A percentile compares a stretch with the other conserved stretches of the same genome.
Conservation (phyloP, 2,329 filamentous ascomycete genomes). For the Lasiodiplodia sp. region DNA sequence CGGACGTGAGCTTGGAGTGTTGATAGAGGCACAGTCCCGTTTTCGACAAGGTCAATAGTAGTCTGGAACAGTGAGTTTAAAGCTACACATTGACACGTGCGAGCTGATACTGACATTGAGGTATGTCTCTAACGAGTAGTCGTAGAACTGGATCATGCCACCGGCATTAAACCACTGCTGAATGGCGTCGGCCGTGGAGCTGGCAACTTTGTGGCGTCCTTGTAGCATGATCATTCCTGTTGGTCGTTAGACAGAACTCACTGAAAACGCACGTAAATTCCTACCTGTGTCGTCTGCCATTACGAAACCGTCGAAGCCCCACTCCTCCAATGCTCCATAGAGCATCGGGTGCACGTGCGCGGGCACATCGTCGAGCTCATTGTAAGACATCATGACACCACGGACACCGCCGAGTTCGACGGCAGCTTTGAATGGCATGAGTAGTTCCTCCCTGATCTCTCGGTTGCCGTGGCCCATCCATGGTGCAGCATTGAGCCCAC, state of each 20-base stretch:
- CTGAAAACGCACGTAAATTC: too few relatives aligned
- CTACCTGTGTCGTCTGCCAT: constrained; percentile 49
- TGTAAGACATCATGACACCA: constrained; percentile 57
- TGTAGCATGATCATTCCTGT: constrained; percentile 36
- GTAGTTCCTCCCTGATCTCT: constrained; percentile 52
- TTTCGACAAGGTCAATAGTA: constrained; percentile 44
- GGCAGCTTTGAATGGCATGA: constrained; percentile 54
- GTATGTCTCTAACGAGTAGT: constrained; percentile 51
- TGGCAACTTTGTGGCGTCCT: constrained; percentile 48
- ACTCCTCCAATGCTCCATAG: constrained; percentile 49
- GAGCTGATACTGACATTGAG: constrained; percentile 37
- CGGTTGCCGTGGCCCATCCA: constrained; percentile 55
- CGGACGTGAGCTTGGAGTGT: constrained; percentile 48
- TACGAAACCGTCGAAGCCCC: constrained; percentile 53
- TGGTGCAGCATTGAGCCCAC: constrained; percentile 53
- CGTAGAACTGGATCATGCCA: constrained; percentile 57
- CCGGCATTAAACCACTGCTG: constrained; percentile 56
- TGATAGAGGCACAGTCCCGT: constrained; percentile 46
- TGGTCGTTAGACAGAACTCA: too few relatives aligned
- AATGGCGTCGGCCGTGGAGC: constrained; percentile 50
- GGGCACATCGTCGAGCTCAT: constrained; percentile 53
- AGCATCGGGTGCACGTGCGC: constrained; percentile 51
- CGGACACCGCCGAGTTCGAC: constrained; percentile 52
- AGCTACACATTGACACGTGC: too few relatives aligned
- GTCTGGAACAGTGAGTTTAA: constrained; percentile 10